Evolutionary conservation across 2,329 filamentous ascomycete species (phyloP), one percentile per base, ranked within the genome.

Genomic region (Cercospora sesami): DNA sequence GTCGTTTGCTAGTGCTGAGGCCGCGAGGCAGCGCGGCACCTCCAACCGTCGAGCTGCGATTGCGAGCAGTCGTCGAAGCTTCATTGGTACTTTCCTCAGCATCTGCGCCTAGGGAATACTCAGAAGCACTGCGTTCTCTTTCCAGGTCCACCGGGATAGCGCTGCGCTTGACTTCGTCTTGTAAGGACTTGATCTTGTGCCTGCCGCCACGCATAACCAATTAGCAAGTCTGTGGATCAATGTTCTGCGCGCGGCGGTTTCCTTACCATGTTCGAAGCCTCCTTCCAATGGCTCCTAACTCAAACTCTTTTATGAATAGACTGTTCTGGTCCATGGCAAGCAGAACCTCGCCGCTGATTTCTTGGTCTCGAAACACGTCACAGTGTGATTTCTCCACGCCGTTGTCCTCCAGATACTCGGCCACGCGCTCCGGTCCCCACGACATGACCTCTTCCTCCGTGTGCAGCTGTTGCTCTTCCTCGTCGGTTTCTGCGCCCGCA

Each of bases 321-420:
- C 95, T 96, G 66, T 92, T 92, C 81, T 97, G 94, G 75, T 97
- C 93, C 92, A 98, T 96, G 63, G 92, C 92, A 63, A 99, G 82
- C 45, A 99, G 82, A 4, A 98, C 94, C 75, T 98, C 94, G 60
- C 95, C 95, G 2, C 91, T 90, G 67, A 99, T 98, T 79, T 99
- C 95, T 79, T 99, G 94, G 75, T 98, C 94, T 73, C 90, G 86
- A 76, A 99, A 99, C 3, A 98, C 92, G 72, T 96, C 91, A 77
- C 95, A 99, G 74, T 98, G 94, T 73, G 90, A 89, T 75, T 90
- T 89, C 78, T 98, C 94, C 7, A 98, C 91, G 6, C 93, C 94
- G 4, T 89, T 83, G 1, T 91, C 91, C 73, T 95, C 94, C 48
- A 99, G 84, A 77, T 96, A 94, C 75, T 96, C 92, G 33, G 94